Base-by-base conservation (phyloP, 2,329 filamentous ascomycete species). In the Torrubiella hemipterigena region DNA sequence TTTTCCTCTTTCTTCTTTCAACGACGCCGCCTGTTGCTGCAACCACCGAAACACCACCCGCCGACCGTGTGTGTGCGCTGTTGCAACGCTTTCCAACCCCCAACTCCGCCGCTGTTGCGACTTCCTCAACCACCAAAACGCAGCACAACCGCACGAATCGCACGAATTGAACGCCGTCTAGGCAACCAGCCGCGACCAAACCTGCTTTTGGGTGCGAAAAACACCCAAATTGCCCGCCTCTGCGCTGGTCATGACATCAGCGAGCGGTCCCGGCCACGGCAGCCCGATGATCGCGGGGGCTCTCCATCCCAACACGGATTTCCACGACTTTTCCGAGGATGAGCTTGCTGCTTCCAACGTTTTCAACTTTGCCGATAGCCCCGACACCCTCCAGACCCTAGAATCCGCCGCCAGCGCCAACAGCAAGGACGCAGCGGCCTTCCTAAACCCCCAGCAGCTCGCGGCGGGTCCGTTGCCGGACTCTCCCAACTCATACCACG, bases 401-500 rank as follows among this genome's bases (percentile, higher is more conserved):
- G 44, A 49, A 27, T 41, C 47, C 14, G 48, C 54, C 16, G 44
- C 47, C 35, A n/a, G n/a, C n/a, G 42, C 16, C 34, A 29, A 18
- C 15, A 21, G 42, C 30, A 42, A 38, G 34, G 46, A 53, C 17
- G 43, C 47, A 11, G 53, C 54, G 38, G 38, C 40, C 22, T 54
- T 50, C 22, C 37, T 56, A 18, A 49, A 51, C 23, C 49, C 52
- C 6, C 48, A 53, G 35, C 49, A 55, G 23, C 44, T 55, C 24
- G 43, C 55, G 12, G 42, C 48, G 14, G 55, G 54, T 12, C 56
- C 58, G n/a, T 56, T 58, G 27, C 58, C 55, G 30, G 54, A 56
- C 38, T 61, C 57, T 22, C 55, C 57, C 27, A 54, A 51, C 48
- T 59, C 55, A 9, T 63, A 59, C 30, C 58, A 57, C 35, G 66